Evolutionary conservation across 169 alveolate genomes (phyloP), one percentile per base, ranked within the genome.

Genomic region (Cryptosporidium bovis): DNA sequence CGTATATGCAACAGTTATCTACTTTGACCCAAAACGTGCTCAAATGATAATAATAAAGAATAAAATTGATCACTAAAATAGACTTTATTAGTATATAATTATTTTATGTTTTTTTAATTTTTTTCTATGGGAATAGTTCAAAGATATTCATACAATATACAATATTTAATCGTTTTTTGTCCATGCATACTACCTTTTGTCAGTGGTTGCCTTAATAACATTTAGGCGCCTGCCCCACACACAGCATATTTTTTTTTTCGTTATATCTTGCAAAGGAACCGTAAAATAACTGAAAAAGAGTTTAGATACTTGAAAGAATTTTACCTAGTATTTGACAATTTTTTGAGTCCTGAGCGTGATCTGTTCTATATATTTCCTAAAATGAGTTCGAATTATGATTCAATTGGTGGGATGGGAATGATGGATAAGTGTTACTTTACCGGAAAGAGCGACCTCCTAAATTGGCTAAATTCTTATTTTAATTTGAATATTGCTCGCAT

Each of bases 351-450:
- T 18, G 33, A 66, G 13, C 0, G 3, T 40, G 2, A 50, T 31
- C 20, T 50, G n/a, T 65, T 48, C 36, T 20, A 15, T 53, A 69
- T 29, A 34, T 56, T 31, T 13, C 29, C 40, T 36, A 34, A 12
- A 7, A 77, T 77, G 87, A 77, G 58, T 20, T 60, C 87, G 10
- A 16, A 51, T 18, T 60, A 77, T 60, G 87, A 77, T 31, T 77
- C 87, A 31, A 77, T 77, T 58, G 87, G 87, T 8, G 71, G 71
- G 20, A 89, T 93, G 71, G 95, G 96, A 4, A 92, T 91, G 85
- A 94, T 97, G 98, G 99, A 97, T 29, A 92, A 94, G 15, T 95
- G 95, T 15, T 95, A 93, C 82, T 95, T 95, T 65, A 95, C 93
- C 29, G 91, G 96, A 50, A 92, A 95, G 66, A 92, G 96, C 46